phyloP scores from a whole-genome alignment of 1,284 basidiomycete genomes.

The Exsudoporus floridanus region DNA sequence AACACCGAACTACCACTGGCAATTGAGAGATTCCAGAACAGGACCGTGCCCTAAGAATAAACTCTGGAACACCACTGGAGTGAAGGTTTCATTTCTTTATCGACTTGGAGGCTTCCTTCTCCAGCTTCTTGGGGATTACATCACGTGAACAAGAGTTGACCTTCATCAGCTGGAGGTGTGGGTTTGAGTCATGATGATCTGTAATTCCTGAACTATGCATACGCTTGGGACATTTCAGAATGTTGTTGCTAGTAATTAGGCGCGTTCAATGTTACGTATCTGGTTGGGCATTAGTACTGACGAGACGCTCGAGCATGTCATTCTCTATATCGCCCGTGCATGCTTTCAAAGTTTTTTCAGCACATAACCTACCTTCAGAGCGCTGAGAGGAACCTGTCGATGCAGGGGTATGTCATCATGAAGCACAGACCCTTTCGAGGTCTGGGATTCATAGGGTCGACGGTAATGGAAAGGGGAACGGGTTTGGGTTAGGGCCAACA shows the following conservation, averaged over 20 bases:
- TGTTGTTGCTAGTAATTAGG: slow-evolving; percentile 18
- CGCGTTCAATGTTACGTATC: slow-evolving; percentile 64
- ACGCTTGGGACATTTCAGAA: neutral
- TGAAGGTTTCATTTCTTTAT: slow-evolving; percentile 9
- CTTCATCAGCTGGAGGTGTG: slow-evolving; percentile 13
- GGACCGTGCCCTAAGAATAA: slow-evolving; percentile 41
- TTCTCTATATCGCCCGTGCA: slow-evolving; percentile 52
- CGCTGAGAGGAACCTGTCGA: slow-evolving; percentile 97
- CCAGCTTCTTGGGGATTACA: slow-evolving; percentile 25
- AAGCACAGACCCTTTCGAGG: slow-evolving; percentile 69
- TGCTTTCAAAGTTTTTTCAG: no score
- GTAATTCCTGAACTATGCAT: no score
- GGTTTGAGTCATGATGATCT: slow-evolving; percentile 18
- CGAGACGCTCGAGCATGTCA: slow-evolving; percentile 73
- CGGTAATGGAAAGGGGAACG: neutral
- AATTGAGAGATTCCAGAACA: slow-evolving; percentile 45
- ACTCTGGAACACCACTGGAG: slow-evolving; percentile 8
- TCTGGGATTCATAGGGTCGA: slow-evolving; percentile 47
- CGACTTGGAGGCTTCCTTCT: slow-evolving; percentile 15
- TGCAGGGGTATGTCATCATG: slow-evolving; percentile 96
- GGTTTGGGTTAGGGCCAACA: slow-evolving; percentile 75
- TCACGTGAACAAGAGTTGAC: slow-evolving; percentile 21
- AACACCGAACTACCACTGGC: slow-evolving; percentile 18
- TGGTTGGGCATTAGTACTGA: slow-evolving; percentile 70
- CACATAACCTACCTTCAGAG: slow-evolving; percentile 86